Evolutionary conservation across 2,329 filamentous ascomycete species (phyloP).

Genomic region (Ophiostoma tasmaniense): DNA sequence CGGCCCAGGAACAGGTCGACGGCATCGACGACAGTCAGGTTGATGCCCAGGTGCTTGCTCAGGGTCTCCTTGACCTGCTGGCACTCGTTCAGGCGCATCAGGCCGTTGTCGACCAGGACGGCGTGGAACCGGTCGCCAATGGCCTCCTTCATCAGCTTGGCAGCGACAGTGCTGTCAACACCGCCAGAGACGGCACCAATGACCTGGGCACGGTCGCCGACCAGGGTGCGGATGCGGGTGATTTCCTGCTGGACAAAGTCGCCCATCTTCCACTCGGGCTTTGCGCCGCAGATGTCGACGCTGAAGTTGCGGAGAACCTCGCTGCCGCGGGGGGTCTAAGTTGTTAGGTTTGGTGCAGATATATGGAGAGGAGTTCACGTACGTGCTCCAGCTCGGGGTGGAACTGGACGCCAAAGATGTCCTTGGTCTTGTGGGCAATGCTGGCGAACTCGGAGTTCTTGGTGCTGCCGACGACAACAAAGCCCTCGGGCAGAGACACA

Average conservation of each 20-base stretch:
- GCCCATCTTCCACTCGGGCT: conserved; percentile 74
- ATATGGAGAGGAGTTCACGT: background rate
- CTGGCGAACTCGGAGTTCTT: conserved; percentile 68
- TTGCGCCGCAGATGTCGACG: conserved; percentile 69
- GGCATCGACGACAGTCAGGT: conserved; percentile 79
- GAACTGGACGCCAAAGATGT: conserved; percentile 74
- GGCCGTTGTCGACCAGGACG: conserved; percentile 70
- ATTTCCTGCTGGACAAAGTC: conserved; percentile 79
- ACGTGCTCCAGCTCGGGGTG: conserved; percentile 63
- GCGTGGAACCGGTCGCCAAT: conserved; percentile 68
- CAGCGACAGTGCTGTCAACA: conserved; percentile 83
- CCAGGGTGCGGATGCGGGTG: conserved; percentile 66
- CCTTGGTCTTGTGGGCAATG: conserved; percentile 61
- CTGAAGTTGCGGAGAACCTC: conserved; percentile 75
- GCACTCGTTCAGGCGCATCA: conserved; percentile 74
- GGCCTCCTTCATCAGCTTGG: conserved; percentile 64
- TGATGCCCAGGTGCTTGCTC: conserved; percentile 72
- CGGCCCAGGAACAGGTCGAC: conserved; percentile 66
- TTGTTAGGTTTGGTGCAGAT: background rate
- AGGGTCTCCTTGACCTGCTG: conserved; percentile 73
- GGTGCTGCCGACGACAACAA: conserved; percentile 64
- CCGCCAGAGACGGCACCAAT: conserved; percentile 53
- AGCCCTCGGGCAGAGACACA: conserved; percentile 55
- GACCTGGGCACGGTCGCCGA: conserved; percentile 75
- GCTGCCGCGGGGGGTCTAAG: conserved; percentile 53